Evolutionary conservation across 129 eudicot genomes (phyloP), one percentile per base, ranked within the genome.

Genomic region (Flaveria sonorensis): DNA sequence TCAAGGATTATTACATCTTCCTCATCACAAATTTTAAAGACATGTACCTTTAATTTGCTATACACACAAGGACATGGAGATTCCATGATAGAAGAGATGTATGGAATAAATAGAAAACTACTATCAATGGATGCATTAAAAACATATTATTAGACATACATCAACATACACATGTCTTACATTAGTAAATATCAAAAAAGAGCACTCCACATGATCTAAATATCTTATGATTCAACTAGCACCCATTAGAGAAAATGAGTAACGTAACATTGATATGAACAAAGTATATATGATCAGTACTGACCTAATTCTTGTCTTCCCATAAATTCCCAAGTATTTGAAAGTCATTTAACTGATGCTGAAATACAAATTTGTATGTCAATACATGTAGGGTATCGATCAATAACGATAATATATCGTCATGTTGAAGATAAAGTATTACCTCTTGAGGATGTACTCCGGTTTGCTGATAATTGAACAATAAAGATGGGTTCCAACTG

Each of bases 401-500:
- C 12, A 12, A 15, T 5, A 20, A 36, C 40, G 7, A 36, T 36
- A 36, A 36, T 36, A 36, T 36, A 3, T 36, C 40, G 0, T 36
- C 40, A 36, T 36, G 40, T 6, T 4, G 40, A 2, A 15, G 5
- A 23, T 47, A 36, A 19, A 63, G 7, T 53, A 81, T 55, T 82
- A 87, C 91, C 88, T 79, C 83, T 3, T 74, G 79, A 43, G 68
- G 69, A 77, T 47, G 71, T 77, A 47, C 78, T 63, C 65, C 55
- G 21, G 24, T 40, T 30, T 67, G 83, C 13, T 81, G 88, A 81
- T 81, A 62, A 40, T 36, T 81, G 79, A 59, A 77, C 72, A 66
- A 13, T 30, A 40, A 51, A 52, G 83, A 85, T 18, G 84, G 76
- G 60, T 40, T 88, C 80, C 82, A 80, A 39, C 77, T 69, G 71